Evolutionary conservation across 2,329 filamentous ascomycete genomes (phyloP).

Genomic region (Exophiala dermatitidis): DNA sequence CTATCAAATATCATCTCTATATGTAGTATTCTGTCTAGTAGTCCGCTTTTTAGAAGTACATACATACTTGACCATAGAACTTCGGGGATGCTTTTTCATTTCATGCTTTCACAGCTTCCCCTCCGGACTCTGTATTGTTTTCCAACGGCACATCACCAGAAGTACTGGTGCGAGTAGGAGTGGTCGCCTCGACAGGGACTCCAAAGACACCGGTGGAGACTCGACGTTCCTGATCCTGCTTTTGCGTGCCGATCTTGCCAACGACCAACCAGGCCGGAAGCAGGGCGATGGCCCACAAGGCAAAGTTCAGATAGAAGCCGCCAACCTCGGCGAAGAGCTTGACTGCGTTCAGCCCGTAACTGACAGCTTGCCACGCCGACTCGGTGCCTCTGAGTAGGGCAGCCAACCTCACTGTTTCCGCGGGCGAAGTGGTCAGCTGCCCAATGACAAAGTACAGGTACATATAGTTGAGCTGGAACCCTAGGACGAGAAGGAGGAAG

Average conservation of each 20-base stretch:
- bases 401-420: slow-evolving; percentile 61
- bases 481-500: slow-evolving; percentile 59
- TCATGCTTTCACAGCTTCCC: too few relatives aligned
- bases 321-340: slow-evolving; percentile 58
- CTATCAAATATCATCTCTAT: too few relatives aligned
- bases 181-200: background rate
- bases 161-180: too few relatives aligned
- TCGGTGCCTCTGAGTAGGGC: slow-evolving; percentile 63
- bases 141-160: background rate
- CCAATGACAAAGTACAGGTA: slow-evolving; percentile 66
- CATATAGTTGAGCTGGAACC: slow-evolving; percentile 68
- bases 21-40: too few relatives aligned
- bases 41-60: too few relatives aligned
- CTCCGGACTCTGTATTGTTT: too few relatives aligned
- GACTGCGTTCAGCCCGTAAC: slow-evolving; percentile 60
- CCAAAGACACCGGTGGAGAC: slow-evolving; percentile 8
- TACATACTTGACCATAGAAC: too few relatives aligned
- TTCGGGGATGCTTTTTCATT: too few relatives aligned
- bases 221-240: background rate
- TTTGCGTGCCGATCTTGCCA: slow-evolving; percentile 44
- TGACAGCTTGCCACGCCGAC: slow-evolving; percentile 65
- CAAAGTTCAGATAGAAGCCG: slow-evolving; percentile 64
- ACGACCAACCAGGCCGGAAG: slow-evolving; percentile 62
- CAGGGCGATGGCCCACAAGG: slow-evolving; percentile 58
- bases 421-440: slow-evolving; percentile 54